Conservation (phyloP, 2,329 filamentous ascomycete genomes). For the Colletotrichum tropicale region DNA sequence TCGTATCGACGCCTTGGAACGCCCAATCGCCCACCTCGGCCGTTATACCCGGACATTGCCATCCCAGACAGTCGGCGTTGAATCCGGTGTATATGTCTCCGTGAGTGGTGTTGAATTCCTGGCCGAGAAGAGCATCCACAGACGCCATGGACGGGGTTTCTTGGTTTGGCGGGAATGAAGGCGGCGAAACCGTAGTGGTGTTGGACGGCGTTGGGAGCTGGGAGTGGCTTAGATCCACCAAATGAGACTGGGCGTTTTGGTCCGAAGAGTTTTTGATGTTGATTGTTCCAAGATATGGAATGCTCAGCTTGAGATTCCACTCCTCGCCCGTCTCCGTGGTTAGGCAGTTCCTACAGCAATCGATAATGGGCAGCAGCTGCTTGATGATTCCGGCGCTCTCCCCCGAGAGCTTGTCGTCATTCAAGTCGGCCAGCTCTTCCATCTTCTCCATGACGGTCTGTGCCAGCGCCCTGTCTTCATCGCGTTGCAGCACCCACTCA, state of each 20-base stretch:
- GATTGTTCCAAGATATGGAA: constrained; percentile 52
- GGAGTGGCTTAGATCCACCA: constrained; percentile 2
- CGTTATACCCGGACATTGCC: constrained; percentile 28
- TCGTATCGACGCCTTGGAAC: constrained; percentile 43
- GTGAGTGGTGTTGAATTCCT: background rate
- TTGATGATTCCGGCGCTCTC: constrained; percentile 48
- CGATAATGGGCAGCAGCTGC: constrained; percentile 46
- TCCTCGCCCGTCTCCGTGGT: constrained; percentile 20
- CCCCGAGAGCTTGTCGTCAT: constrained; percentile 43
- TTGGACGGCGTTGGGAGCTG: constrained; percentile 9
- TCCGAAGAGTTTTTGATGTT: constrained; percentile 36
- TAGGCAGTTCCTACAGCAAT: constrained; percentile 21
- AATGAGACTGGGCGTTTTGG: background rate
- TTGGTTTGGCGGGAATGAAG: background rate
- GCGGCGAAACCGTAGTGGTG: constrained; percentile 10
- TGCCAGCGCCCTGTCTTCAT: constrained; percentile 40
- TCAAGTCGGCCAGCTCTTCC: constrained; percentile 38
- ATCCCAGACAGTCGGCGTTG: constrained; percentile 21
- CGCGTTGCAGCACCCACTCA: constrained; percentile 28
- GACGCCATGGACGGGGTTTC: background rate
- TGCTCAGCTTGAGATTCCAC: constrained; percentile 39
- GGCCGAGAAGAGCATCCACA: background rate
- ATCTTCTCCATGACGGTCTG: constrained; percentile 36
- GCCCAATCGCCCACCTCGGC: constrained; percentile 42
- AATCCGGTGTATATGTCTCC: constrained; percentile 16